Evolutionary conservation across 331 rosid species (phyloP).

Genomic region (Quercus lobata): DNA sequence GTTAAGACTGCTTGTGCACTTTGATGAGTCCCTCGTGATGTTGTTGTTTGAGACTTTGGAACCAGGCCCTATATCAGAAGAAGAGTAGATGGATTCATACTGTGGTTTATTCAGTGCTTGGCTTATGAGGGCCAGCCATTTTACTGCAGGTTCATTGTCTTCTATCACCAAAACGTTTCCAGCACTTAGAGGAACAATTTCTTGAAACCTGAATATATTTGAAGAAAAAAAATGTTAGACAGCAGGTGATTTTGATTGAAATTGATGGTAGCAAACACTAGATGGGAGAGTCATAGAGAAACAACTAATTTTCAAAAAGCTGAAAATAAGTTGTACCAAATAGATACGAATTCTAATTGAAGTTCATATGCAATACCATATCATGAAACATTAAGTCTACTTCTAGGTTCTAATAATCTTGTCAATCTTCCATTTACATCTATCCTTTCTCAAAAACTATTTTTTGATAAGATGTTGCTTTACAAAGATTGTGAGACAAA

Average conservation of each 20-base stretch:
- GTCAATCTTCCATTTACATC: not conserved
- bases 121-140: constrained; percentile 71
- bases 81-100: constrained; percentile 16
- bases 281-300: no score
- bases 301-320: no score
- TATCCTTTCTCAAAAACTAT: not conserved
- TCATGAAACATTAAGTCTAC: not conserved
- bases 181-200: constrained; percentile 89
- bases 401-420: not conserved
- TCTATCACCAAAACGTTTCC: constrained; percentile 85
- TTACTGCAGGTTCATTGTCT: constrained; percentile 95
- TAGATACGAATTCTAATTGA: no score
- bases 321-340: no score
- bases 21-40: constrained; percentile 34
- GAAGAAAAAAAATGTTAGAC: not conserved
- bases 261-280: no score
- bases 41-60: constrained; percentile 21
- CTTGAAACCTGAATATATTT: constrained; percentile 61
- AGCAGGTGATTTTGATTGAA: not conserved
- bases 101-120: constrained; percentile 73
- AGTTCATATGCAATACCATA: no score
- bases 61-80: constrained; percentile 27
- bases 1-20: constrained; percentile 36
- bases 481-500: not conserved
- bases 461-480: not conserved